Evolutionary conservation across 352 stramenopile species (phyloP), one percentile per base, ranked within the genome.

Genomic region (Thalassiosira mediterranea): DNA sequence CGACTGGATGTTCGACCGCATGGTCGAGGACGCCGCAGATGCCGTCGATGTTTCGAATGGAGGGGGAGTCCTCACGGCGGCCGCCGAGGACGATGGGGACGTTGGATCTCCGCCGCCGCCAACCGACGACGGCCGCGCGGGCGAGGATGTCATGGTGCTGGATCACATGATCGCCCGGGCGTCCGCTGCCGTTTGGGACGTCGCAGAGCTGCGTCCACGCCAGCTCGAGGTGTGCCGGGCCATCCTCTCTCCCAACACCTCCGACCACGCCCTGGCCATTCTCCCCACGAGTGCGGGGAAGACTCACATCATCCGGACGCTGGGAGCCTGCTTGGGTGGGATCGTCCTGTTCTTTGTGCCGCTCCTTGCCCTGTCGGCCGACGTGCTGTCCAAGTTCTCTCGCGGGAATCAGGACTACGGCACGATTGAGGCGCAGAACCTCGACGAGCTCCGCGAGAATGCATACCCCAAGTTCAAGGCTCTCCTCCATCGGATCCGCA

Each of bases 311-410:
- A 59, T 38, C 3, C 28, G 49, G 25, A 37, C 26, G 21, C 21
- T 59, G 49, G 49, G 26, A 4, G 23, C 37, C 7, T 3, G 15
- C 21, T 25, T 60, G 25, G 15, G 26, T 40, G 51, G 51, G 8
- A 8, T 59, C 17, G 23, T 42, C 4, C 1, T 60, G 15, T 38
- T 60, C 13, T 40, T 60, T 23, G 26, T 60, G 2, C 51, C 51
- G 3, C 25, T 60, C 17, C 28, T 42, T 4, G 31, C 51, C 0
- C 28, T 60, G 7, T 42, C 51, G 21, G 51, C 51, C 11, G 51
- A 60, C 19, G 25, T 42, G 21, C 31, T 60, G 51, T 4, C 0
- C 11, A 60, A 60, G 37, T 42, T 60, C 25, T 3, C 31, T 38
- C 7, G 37, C 3, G 51, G 21, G 4, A 60, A 40, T 19, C 51